A percentile compares a stretch with the other conserved stretches of the same genome.
Evolutionary conservation across 179 eudicot species (phyloP).

Genomic region (Silene vulgaris): DNA sequence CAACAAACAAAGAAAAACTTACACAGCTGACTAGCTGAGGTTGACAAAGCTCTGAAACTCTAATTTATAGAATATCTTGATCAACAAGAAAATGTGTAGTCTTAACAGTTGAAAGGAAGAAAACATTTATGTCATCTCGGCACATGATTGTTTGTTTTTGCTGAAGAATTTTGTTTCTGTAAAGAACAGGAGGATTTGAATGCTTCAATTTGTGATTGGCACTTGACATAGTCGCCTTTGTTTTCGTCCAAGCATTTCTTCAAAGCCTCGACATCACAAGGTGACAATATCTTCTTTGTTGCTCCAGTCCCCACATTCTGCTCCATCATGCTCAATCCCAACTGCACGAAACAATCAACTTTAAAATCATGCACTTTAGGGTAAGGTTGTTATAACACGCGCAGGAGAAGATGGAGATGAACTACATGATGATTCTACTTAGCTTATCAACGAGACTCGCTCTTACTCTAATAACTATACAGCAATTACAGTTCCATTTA

Average conservation of each 20-base stretch:
- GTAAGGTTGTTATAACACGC: background rate
- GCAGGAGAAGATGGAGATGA: background rate
- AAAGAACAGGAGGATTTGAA: constrained; percentile 69
- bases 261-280: constrained; percentile 76
- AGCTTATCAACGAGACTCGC: too few species aligned
- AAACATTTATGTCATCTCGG: background rate
- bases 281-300: constrained; percentile 48
- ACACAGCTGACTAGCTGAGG: background rate
- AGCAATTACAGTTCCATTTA: background rate
- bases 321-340: constrained; percentile 3
- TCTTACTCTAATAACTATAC: too few species aligned
- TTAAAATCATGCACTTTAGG: background rate
- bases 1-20: constrained; percentile 2
- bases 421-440: background rate
- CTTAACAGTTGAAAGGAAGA: constrained; percentile 3
- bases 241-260: constrained; percentile 83
- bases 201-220: constrained; percentile 74
- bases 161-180: constrained; percentile 31
- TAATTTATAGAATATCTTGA: background rate
- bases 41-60: background rate
- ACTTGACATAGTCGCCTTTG: constrained; percentile 73
- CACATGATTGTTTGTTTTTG: background rate
- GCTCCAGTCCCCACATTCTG: constrained; percentile 27
- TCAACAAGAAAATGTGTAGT: background rate
- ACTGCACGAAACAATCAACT: background rate